Conservation (phyloP, 169 alveolate genomes). For the Plasmodium vinckei region DNA sequence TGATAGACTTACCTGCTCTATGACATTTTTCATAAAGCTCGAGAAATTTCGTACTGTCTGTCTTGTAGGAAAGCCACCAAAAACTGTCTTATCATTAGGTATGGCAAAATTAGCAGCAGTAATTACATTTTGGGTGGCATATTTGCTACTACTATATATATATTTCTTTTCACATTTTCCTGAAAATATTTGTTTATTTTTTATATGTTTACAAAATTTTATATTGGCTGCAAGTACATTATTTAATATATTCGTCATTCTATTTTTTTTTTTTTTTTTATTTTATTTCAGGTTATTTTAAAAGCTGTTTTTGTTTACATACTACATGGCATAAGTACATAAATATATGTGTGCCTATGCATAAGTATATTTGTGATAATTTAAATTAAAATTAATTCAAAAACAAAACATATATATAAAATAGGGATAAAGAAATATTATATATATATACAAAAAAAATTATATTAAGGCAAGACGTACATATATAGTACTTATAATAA, state of each 20-base stretch:
- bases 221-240: conserved; percentile 28
- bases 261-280: neutral
- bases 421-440: too few relatives aligned
- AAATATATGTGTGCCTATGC: neutral
- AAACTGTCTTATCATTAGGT: neutral
- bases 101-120: neutral
- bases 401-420: too few relatives aligned
- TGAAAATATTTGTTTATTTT: conserved; percentile 35
- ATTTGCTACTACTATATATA: neutral
- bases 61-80: neutral
- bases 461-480: too few relatives aligned
- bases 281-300: neutral
- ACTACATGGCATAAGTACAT: neutral
- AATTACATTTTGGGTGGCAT: neutral
- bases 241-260: conserved; percentile 49
- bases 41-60: conserved; percentile 54
- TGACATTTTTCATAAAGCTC: conserved; percentile 83
- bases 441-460: too few relatives aligned
- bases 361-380: neutral
- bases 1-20: conserved; percentile 75
- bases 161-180: conserved; percentile 13
- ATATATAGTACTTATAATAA: too few relatives aligned
- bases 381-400: too few relatives aligned
- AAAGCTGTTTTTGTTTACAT: neutral
- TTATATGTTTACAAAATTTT: conserved; percentile 25